phyloP scores from a whole-genome alignment of 768 basidiomycete genomes.

The Lentinula guzmanii region DNA sequence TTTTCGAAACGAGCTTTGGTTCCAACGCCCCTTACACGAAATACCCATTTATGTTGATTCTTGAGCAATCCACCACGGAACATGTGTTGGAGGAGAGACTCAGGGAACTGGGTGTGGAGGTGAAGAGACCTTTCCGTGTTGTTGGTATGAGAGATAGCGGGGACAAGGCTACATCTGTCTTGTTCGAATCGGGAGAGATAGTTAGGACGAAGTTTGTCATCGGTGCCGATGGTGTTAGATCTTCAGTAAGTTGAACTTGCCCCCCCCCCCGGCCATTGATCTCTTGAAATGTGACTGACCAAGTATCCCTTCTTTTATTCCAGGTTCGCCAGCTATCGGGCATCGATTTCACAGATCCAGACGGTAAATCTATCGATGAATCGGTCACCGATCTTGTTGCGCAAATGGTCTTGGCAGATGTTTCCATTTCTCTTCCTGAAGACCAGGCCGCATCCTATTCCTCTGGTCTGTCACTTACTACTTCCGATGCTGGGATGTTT shows the following conservation, averaged over 20 bases:
- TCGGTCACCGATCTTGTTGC: conserved; percentile 16
- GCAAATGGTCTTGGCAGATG: conserved; percentile 34
- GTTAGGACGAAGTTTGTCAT: conserved; percentile 16
- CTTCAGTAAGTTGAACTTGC: not conserved
- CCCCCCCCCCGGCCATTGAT: conserved; percentile 17
- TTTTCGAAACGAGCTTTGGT: conserved; percentile 15
- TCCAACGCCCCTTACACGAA: conserved; percentile 25
- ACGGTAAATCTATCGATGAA: conserved; percentile 14
- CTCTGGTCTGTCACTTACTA: not conserved
- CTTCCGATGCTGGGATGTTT: not conserved
- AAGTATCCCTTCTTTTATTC: not conserved
- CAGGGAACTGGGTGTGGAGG: conserved; percentile 18
- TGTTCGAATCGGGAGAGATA: conserved; percentile 1
- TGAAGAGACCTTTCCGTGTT: conserved; percentile 26
- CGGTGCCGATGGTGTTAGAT: conserved; percentile 35
- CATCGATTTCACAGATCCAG: conserved; percentile 33
- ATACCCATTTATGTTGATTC: conserved; percentile 27
- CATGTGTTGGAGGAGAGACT: conserved; percentile 25
- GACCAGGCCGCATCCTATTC: not conserved
- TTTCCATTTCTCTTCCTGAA: conserved; percentile 18
- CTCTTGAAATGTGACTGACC: conserved; percentile 18
- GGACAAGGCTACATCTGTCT: conserved; percentile 15
- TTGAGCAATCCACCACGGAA: conserved; percentile 35
- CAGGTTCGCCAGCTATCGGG: conserved; percentile 31
- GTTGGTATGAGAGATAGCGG: conserved; percentile 18